phyloP scores from a whole-genome alignment of 1,284 basidiomycete genomes.

The Marasmius fiardii region DNA sequence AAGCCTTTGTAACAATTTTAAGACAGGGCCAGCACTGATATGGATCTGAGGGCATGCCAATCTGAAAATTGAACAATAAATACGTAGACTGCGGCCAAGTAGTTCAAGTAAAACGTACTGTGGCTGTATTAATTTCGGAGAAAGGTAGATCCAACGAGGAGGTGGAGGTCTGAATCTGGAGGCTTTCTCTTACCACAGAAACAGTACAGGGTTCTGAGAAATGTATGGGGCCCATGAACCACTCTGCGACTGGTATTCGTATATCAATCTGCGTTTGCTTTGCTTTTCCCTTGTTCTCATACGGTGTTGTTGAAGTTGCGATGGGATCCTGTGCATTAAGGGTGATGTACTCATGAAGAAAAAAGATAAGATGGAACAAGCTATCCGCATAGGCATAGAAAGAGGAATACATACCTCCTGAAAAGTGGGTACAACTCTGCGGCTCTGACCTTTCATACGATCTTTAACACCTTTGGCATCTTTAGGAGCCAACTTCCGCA shows the following conservation, averaged over 20 bases:
- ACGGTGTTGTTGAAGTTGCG: conserved; percentile 6
- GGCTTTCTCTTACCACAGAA: neutral
- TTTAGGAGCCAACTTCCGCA: neutral
- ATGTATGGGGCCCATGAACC: conserved; percentile 16
- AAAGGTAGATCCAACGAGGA: neutral
- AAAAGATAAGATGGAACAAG: neutral
- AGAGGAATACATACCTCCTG: neutral
- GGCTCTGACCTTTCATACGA: neutral
- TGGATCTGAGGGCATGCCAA: too few relatives aligned
- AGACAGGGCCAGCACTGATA: too few relatives aligned
- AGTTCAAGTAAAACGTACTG: neutral
- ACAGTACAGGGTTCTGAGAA: conserved; percentile 13
- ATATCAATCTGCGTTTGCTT: neutral
- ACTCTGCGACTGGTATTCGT: conserved; percentile 14
- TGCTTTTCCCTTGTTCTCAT: neutral
- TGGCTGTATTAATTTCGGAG: neutral
- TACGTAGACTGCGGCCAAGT: too few relatives aligned
- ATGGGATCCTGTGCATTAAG: neutral
- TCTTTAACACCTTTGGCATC: too few relatives aligned
- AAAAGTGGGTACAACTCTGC: neutral
- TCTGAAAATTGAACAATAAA: too few relatives aligned
- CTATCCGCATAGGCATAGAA: neutral
- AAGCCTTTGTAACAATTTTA: too few relatives aligned
- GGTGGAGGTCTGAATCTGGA: neutral
- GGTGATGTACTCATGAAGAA: neutral